A percentile compares a stretch with the other conserved stretches of the same genome.
Conservation (phyloP, 345 rosid genomes). For the Physaria fendleri region DNA sequence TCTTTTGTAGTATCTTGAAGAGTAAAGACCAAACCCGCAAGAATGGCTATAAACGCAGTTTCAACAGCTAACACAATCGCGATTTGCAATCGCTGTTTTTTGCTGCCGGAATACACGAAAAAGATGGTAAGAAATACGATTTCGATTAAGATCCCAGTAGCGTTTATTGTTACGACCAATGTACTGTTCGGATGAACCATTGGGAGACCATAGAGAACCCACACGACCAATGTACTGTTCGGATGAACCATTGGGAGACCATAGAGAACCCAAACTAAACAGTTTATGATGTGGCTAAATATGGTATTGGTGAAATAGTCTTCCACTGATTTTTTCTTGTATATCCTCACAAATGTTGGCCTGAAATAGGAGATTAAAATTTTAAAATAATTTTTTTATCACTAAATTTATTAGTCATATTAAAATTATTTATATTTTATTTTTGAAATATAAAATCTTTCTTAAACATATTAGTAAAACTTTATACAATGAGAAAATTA, state of each 20-base stretch:
- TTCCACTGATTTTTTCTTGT: conserved; percentile 68
- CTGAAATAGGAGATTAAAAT: too few species aligned
- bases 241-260: conserved; percentile 80
- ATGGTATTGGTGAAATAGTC: conserved; percentile 70
- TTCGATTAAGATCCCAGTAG: conserved; percentile 55
- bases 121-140: conserved; percentile 43
- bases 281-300: conserved; percentile 77
- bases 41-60: conserved; percentile 29
- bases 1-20: conserved; percentile 36
- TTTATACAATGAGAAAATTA: too few species aligned
- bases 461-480: too few species aligned
- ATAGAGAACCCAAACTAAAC: conserved; percentile 74
- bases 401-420: too few species aligned
- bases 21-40: conserved; percentile 37
- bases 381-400: too few species aligned
- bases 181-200: conserved; percentile 60
- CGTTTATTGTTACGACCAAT: conserved; percentile 70
- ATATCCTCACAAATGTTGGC: conserved; percentile 69
- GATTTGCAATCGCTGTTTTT: conserved; percentile 37
- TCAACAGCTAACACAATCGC: conserved; percentile 28
- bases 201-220: conserved; percentile 86
- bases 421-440: too few species aligned
- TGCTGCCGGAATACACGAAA: conserved; percentile 33
- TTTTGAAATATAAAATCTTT: too few species aligned
- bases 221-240: conserved; percentile 53